phyloP scores from a whole-genome alignment of 257 asterid genomes.

The Lycium ferocissimum region DNA sequence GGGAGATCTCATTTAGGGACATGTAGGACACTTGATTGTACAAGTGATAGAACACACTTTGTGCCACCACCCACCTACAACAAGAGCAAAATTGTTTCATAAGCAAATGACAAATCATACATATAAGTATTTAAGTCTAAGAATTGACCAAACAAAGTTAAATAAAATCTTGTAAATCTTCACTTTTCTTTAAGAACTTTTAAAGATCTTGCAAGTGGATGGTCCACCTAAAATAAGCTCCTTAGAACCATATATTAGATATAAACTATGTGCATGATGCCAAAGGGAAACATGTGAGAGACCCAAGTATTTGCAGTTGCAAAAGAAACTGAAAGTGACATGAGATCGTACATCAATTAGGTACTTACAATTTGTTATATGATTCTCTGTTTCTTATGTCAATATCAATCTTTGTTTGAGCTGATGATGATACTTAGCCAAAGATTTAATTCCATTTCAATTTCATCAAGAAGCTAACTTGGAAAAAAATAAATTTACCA shows the following conservation, averaged over 20 bases:
- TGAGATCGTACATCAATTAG: not conserved
- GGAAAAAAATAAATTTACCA: not conserved
- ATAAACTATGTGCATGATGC: not conserved
- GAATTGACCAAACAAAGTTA: not conserved
- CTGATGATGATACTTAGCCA: not conserved
- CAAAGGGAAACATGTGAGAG: not conserved
- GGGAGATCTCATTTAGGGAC: conserved; percentile 89
- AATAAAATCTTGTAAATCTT: not conserved
- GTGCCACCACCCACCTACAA: conserved; percentile 92
- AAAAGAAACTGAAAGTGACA: conserved; percentile 5
- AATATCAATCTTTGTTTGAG: not conserved
- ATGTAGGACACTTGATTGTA: conserved; percentile 93
- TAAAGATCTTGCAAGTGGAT: not conserved
- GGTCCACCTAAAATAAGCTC: not conserved
- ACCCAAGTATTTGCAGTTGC: not conserved
- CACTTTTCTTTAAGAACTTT: not conserved
- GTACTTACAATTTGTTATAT: not conserved
- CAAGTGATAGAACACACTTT: conserved; percentile 87
- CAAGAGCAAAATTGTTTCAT: not conserved
- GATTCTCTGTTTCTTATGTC: not conserved
- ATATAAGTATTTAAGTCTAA: not conserved
- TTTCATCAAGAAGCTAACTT: not conserved
- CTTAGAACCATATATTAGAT: not conserved
- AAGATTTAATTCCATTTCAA: not conserved
- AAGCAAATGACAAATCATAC: not conserved